These are phyloP conservation scores for Ceratocystis cacaofunesta DNA, from an alignment of 2,329 filamentous ascomycete genomes.

Conservation along the genomic window DNA sequence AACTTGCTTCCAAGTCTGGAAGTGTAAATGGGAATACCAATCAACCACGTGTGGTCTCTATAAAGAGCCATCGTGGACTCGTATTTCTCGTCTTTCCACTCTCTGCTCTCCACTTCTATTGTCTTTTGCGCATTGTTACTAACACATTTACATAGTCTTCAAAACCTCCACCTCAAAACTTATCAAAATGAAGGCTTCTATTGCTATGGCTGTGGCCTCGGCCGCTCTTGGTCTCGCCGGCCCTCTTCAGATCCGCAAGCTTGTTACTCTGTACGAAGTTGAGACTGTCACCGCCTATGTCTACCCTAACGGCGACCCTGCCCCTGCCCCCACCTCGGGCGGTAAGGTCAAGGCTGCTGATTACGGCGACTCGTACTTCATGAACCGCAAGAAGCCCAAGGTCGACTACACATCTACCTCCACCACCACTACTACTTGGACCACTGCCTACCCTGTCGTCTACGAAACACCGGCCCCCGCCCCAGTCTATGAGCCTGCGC, in stretches of 20 bases:
- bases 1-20: not conserved
- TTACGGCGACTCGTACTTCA: constrained; percentile 9
- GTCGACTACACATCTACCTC: constrained; percentile 11
- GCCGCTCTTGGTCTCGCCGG: constrained; percentile 32
- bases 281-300: constrained; percentile 28
- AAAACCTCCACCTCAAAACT: not conserved
- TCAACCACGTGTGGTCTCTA: too few species aligned
- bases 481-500: constrained; percentile 18
- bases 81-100: not conserved
- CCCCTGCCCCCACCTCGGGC: constrained; percentile 16
- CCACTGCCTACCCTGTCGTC: constrained; percentile 23
- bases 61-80: too few species aligned
- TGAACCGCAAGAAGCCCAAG: constrained; percentile 13
- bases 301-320: constrained; percentile 19
- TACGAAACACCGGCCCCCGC: constrained; percentile 18
- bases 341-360: constrained; percentile 14
- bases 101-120: not conserved
- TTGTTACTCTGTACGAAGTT: constrained; percentile 28
- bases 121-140: not conserved
- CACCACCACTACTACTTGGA: constrained; percentile 10
- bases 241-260: constrained; percentile 30
- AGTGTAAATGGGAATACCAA: too few species aligned
- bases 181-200: constrained; percentile 36
- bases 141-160: not conserved
- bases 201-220: constrained; percentile 31